Base-by-base conservation (phyloP, 768 basidiomycete species). In the Pisolithus sp. region DNA sequence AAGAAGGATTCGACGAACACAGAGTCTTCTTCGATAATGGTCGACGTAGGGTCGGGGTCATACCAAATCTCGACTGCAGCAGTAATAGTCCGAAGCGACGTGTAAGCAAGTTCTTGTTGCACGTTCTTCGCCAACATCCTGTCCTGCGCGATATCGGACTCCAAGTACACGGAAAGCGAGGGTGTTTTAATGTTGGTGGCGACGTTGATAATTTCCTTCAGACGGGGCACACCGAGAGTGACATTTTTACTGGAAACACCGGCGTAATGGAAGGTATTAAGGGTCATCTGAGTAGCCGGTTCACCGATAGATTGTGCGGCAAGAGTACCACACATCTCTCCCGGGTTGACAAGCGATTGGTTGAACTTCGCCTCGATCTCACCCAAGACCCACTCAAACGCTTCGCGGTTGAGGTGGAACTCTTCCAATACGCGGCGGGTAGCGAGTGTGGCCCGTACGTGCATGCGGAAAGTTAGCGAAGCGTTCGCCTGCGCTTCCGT, bases 241-340 rank as follows among this genome's bases (percentile, higher is more conserved):
- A 99, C 96, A 71, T 96, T 97, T 74, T 98, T 98, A 64, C 89
- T 93, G n/a, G 96, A 95, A 23, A 99, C 96, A 85, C 96, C 96
- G 54, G 96, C 96, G 67, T 97, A 98, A 71, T 99, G 96, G 89
- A 98, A 99, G 0, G 95, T 98, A 69, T 99, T 99, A 53, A 99
- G 71, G 6, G 96, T 98, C 96, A 99, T 98, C 72, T 99, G 96
- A 0, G 96, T 99, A 4, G 96, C 96, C 0, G 96, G 96, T 75
- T 98, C 96, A 69, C 96, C 96, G 58, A 98, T 99, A 0, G 96
- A 98, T 72, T 99, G 96, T 0, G 96, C 96, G 36, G 95, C 88
- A 20, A 98, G 80, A 0, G 93, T 96, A 41, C 96, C 96, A 58
- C 96, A 98, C 96, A 99, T 99, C 71, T 98, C 96, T 42, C 95